Evolutionary conservation across 148 eudicot genomes (phyloP), one percentile per base, ranked within the genome.

Genomic region (Persicaria maculosa): DNA sequence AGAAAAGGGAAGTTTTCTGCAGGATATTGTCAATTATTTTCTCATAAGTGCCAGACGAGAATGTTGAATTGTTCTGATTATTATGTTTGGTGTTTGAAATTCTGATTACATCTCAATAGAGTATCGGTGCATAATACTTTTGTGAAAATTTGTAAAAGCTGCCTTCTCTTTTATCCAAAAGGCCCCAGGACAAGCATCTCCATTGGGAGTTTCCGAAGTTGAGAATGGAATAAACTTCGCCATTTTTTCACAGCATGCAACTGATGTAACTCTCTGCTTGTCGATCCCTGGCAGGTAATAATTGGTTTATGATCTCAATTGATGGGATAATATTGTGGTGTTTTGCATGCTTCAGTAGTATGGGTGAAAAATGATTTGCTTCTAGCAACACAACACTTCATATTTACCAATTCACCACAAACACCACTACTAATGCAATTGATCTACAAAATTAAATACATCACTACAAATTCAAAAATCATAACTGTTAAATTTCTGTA

Each of bases 211-310:
- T 43, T 96, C 99, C n/a, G 91, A 88, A 84, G 84, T 81, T 44
- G 97, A 90, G 81, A 83, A 75, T 80, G 97, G 99, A 74, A 81
- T 87, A 76, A 96, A 96, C 81, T 96, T 96, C 79, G 85, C 99
- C 25, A 83, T 96, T 81, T 96, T 90, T 77, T 90, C 99, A 52
- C 97, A 78, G 77, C 92, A 96, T 84, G 99, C 99, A 58, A 88
- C 88, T 54, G 81, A 91, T 61, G 88, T 92, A 62, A 86, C 89
- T 19, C 97, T 96, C 73, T 92, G 97, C 82, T 84, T 96, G 69
- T 73, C 79, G 54, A 86, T 86, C 77, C 87, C 83, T 9, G 86
- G 76, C 82, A 86, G 99, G 99, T 96, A 43, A 11, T 25, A 8
- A 12, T n/a, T 31, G 40, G 40, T 31, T 31, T 31, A 31, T 31